Base-by-base conservation (phyloP, 768 basidiomycete species). In the Trametes maxima region DNA sequence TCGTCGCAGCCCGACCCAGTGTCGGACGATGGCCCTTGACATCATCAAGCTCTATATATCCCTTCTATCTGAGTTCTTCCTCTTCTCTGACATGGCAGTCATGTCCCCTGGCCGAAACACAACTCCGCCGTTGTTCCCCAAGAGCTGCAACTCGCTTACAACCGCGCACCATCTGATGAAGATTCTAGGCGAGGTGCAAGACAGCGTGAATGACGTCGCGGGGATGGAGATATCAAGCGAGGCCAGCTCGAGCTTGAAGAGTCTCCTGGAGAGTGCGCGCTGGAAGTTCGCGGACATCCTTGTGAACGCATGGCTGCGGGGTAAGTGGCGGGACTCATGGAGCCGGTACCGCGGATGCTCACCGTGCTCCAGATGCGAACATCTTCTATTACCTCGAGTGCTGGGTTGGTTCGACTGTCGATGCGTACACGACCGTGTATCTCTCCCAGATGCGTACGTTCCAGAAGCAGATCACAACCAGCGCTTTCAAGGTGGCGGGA, bases 211-310 rank as follows among this genome's bases (percentile, higher is more conserved):
- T 65, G 97, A 99, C 67, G 72, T 96, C 28, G 83, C 83, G 47
- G 81, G 78, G 7, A 84, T 94, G 77, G 95, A 95, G 60, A 85
- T 98, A 37, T 85, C 88, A 1, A 79, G 78, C n/a, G 95, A 96
- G 59, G 85, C 80, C 5, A 75, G 80, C n/a, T 78, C 82, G 44
- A 86, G 80, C 45, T 70, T 97, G 57, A 90, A 85, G 71, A 84
- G 80, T 63, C 75, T 98, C 33, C 72, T 96, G 65, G 92, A 94
- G 64, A 92, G 85, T 60, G 83, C 85, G 11, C 83, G 89, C 70
- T 96, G 96, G 94, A 85, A 87, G 64, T 95, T 98, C 70, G 86
- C 85, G 52, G 93, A 96, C 68, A 80, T 90, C 19, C 81, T 98
- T 21, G 81, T 89, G 46, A 80, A 80, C 17, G 79, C 82, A 10